phyloP scores from a whole-genome alignment of 2,329 filamentous ascomycete species.

The Rosellinia necatrix region DNA sequence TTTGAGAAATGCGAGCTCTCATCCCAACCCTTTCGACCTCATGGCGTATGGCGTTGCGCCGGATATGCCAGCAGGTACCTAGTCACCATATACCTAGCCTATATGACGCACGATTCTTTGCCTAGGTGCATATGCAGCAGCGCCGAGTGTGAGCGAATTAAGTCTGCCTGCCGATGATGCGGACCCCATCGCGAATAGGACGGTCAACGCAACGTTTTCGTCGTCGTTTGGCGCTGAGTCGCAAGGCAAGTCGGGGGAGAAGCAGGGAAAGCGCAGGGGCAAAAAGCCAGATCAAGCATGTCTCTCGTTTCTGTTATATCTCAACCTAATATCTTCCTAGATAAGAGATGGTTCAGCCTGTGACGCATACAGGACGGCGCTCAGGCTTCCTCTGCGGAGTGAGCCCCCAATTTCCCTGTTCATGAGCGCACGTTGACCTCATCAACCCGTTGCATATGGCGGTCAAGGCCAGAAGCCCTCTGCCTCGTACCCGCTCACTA shows the following conservation, averaged over 20 bases:
- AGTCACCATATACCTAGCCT: slow-evolving; percentile 10
- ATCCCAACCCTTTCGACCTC: slow-evolving; percentile 9
- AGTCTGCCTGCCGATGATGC: slow-evolving; percentile 20
- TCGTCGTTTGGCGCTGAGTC: slow-evolving; percentile 1
- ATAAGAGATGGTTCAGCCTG: neutral
- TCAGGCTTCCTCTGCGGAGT: slow-evolving; percentile 13
- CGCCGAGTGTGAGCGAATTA: slow-evolving; percentile 21
- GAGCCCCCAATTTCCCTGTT: slow-evolving; percentile 11
- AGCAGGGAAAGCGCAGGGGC: slow-evolving; percentile 7
- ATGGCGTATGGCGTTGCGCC: neutral
- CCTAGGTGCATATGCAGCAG: slow-evolving; percentile 26
- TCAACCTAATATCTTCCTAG: slow-evolving; percentile 4
- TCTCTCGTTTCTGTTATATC: slow-evolving; percentile 2
- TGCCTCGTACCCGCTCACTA: slow-evolving; percentile 13
- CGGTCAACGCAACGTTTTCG: slow-evolving; percentile 2
- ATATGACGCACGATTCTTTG: slow-evolving; percentile 27
- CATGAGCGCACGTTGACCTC: slow-evolving; percentile 11
- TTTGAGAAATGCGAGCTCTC: slow-evolving; percentile 10
- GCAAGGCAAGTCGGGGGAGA: slow-evolving; percentile 3
- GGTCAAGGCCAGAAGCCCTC: slow-evolving; percentile 13
- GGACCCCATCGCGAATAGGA: slow-evolving; percentile 10
- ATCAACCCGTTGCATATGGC: slow-evolving; percentile 6
- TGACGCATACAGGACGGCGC: slow-evolving; percentile 13
- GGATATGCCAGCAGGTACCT: slow-evolving; percentile 1
- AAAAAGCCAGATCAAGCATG: neutral